A percentile compares a stretch with the other conserved stretches of the same genome.
Evolutionary conservation across 305 asterid species (phyloP).

Genomic region (Coffea humblotiana): DNA sequence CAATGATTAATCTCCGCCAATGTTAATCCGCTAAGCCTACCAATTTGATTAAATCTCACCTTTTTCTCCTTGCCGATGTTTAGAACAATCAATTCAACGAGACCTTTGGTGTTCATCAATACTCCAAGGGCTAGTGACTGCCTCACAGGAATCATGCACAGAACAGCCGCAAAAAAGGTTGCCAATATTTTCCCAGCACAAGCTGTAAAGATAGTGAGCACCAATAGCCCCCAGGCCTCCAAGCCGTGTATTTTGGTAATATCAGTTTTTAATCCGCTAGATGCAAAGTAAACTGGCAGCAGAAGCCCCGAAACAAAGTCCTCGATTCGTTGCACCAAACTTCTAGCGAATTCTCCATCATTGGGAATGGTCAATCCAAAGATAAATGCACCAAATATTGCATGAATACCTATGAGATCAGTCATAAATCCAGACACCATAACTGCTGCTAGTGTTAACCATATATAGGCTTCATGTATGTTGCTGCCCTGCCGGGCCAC

Average conservation of each 20-base stretch:
- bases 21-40: no score
- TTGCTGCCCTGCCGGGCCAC: slow-evolving; percentile 1
- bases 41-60: slow-evolving; percentile 18
- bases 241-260: slow-evolving; percentile 29
- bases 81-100: slow-evolving; percentile 41
- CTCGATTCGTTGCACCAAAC: slow-evolving; percentile 33
- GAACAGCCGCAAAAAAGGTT: slow-evolving; percentile 33
- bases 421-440: slow-evolving; percentile 42
- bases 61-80: slow-evolving; percentile 46
- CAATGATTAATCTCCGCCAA: no score
- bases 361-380: slow-evolving; percentile 43
- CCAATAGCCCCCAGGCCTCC: slow-evolving; percentile 44
- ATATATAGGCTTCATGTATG: slow-evolving; percentile 24
- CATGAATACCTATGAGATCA: slow-evolving; percentile 46
- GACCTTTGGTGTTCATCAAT: slow-evolving; percentile 44
- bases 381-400: slow-evolving; percentile 45
- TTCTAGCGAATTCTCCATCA: slow-evolving; percentile 33
- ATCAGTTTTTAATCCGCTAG: slow-evolving; percentile 47
- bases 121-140: slow-evolving; percentile 38
- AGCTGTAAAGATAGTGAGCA: slow-evolving; percentile 42
- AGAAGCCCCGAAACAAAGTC: slow-evolving; percentile 46
- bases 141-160: slow-evolving; percentile 29
- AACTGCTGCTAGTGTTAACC: slow-evolving; percentile 36
- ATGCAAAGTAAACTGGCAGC: slow-evolving; percentile 47
- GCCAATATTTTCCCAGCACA: slow-evolving; percentile 42